A percentile compares a stretch with the other conserved stretches of the same genome.
These are phyloP conservation scores for Tinospora cordifolia DNA, from an alignment of 164 flowering plant genomes.

Conservation along the genomic window DNA sequence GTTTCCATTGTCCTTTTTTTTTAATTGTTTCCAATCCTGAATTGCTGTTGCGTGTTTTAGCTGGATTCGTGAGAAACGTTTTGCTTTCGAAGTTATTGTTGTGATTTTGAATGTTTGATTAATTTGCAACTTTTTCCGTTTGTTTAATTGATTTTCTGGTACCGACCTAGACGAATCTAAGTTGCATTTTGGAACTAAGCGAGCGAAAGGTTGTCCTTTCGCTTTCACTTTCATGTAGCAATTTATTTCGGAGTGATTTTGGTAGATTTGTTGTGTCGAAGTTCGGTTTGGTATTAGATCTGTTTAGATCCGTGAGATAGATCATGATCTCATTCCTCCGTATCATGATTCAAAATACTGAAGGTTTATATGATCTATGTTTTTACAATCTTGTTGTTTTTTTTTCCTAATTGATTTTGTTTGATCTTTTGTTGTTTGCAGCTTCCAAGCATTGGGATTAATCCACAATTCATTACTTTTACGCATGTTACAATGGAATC, in stretches of 20 bases:
- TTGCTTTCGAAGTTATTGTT: background rate
- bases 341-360: background rate
- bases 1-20: background rate
- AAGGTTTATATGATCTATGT: background rate
- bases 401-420: conserved; percentile 1
- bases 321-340: background rate
- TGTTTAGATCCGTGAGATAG: background rate
- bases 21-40: background rate
- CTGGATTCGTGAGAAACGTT: background rate
- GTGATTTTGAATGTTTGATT: background rate
- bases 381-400: background rate
- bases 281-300: background rate
- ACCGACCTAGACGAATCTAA: background rate
- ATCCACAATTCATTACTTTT: conserved; percentile 86
- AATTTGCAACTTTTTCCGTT: background rate
- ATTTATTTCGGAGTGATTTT: background rate
- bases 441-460: conserved; percentile 84
- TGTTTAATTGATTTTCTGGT: background rate
- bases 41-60: background rate
- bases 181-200: background rate
- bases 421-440: conserved; percentile 40
- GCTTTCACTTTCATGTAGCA: background rate
- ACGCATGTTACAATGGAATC: conserved; percentile 99
- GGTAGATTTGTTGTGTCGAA: background rate
- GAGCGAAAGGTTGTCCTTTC: conserved; percentile 1